Base-by-base conservation (phyloP, 1,139 yeast genomes). In the Candida freyschussii region DNA sequence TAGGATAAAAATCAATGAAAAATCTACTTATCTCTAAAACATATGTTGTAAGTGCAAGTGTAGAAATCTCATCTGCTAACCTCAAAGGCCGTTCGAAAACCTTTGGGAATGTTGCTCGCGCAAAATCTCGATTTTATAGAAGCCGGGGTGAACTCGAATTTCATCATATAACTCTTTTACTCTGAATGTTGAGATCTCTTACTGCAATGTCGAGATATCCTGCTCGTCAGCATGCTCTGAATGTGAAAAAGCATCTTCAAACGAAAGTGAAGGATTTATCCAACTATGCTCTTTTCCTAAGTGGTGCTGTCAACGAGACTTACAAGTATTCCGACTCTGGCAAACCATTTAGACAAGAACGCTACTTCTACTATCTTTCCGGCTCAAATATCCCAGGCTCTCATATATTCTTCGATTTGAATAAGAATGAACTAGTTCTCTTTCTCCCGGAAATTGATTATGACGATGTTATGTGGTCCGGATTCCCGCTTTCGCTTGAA, bases 401-500 rank as follows among this genome's bases (percentile, higher is more conserved):
- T 23, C 83, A 75, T 45, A 72, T 86, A 2, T 59, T 82, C 17
- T 91, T 74, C 52, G 64, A 75, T 28, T 56, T 78, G 17, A 50
- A 50, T 4, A 46, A 58, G 13, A 86, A 81, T 34, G 65, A 72
- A 35, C 67, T 86, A 44, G 75, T 78, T 0, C 63, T 89, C 28
- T 89, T 82, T 53, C 65, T 91, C 33, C 96, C 97, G 3, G 72
- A 82, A 37, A 67, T 89, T 30, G 95, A 87, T 54, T 62, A 72
- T 32, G 97, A 91, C 29, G 96, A 85, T 54, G 84, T 91, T 30
- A 83, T 91, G 89, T 91, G 98, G 97, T 79, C 93, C 37, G 98
- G 98, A 0, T 56, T 81, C 59, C 97, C 98, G 2, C 45, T 85
- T 33, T 63, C 75, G 24, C 49, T 67, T n/a, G 77, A 79, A 33